phyloP scores from a whole-genome alignment of 495 filamentous ascomycete species.

The Trichoderma gamsii region DNA sequence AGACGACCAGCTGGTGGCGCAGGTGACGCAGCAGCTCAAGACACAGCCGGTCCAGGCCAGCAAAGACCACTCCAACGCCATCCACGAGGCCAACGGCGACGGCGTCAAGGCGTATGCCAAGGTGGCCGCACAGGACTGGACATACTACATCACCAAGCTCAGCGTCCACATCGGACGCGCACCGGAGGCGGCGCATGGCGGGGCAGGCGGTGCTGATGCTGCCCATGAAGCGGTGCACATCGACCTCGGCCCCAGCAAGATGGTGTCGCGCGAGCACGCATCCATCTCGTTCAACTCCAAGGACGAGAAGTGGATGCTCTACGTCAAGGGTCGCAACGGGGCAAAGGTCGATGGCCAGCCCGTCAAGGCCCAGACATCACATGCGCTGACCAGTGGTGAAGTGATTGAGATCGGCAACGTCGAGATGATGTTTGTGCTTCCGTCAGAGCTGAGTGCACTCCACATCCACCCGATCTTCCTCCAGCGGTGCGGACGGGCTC shows the following conservation, averaged over 20 bases:
- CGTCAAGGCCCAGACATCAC: conserved; percentile 58
- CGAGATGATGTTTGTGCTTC: conserved; percentile 97
- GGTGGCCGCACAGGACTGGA: conserved; percentile 87
- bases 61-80: conserved; percentile 63
- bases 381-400: conserved; percentile 68
- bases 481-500: conserved; percentile 41
- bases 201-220: conserved; percentile 28
- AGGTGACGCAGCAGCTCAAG: conserved; percentile 65
- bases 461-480: conserved; percentile 52
- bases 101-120: conserved; percentile 88
- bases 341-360: conserved; percentile 68
- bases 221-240: conserved; percentile 61
- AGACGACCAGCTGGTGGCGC: conserved; percentile 61
- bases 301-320: conserved; percentile 66
- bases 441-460: conserved; percentile 52
- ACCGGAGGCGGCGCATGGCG: conserved; percentile 46
- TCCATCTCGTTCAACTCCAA: conserved; percentile 73
- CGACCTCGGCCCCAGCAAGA: conserved; percentile 88
- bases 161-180: conserved; percentile 79
- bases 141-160: conserved; percentile 80
- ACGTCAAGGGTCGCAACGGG: conserved; percentile 85
- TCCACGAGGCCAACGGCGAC: conserved; percentile 64
- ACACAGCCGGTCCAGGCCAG: conserved; percentile 61
- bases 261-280: conserved; percentile 84
- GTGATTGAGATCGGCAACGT: conserved; percentile 85